Base-by-base conservation (phyloP, 768 basidiomycete genomes). In the Kwoniella dejecticola region DNA sequence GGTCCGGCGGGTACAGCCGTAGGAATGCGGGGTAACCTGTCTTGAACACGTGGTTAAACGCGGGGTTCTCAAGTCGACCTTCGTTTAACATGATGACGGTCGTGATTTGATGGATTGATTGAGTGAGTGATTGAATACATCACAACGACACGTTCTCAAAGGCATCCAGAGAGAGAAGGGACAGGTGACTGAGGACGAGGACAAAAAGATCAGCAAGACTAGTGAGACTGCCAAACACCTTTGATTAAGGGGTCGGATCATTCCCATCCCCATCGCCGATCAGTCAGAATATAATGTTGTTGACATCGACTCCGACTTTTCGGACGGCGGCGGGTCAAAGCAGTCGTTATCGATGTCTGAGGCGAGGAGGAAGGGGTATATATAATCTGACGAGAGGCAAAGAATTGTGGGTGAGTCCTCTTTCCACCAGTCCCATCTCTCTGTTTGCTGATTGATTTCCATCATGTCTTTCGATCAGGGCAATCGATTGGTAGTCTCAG, bases 401-500 rank as follows among this genome's bases (percentile, higher is more conserved):
- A 41, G 36, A 42, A 38, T 12, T 41, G 15, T 38, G 48, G 48
- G 48, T 50, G 41, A 23, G 52, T 53, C 47, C 13, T 31, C 45
- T 26, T 33, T 21, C 4, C 42, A n/a, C 11, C 17, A 7, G 4
- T 46, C 3, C 21, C 38, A 8, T 38, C n/a, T 53, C 15, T 23
- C 21, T 24, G 13, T 15, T 24, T 36, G 19, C 26, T 24, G 13
- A 3, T 49, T 24, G 4, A 21, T 33, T 24, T 15, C 10, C 12
- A 19, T 12, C 21, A 23, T n/a, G n/a, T 53, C 36, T 17, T 29
- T 41, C 13, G 5, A n/a, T 27, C 52, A 62, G 54, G 61, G 55
- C 15, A 38, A 31, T 24, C 67, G 71, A 1, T 64, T 78, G 0
- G 69, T 72, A 19, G 24, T 79, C 19, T 58, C 68, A 1, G 69